Base-by-base conservation (phyloP, 768 basidiomycete genomes). In the Tricholoma saponaceum region DNA sequence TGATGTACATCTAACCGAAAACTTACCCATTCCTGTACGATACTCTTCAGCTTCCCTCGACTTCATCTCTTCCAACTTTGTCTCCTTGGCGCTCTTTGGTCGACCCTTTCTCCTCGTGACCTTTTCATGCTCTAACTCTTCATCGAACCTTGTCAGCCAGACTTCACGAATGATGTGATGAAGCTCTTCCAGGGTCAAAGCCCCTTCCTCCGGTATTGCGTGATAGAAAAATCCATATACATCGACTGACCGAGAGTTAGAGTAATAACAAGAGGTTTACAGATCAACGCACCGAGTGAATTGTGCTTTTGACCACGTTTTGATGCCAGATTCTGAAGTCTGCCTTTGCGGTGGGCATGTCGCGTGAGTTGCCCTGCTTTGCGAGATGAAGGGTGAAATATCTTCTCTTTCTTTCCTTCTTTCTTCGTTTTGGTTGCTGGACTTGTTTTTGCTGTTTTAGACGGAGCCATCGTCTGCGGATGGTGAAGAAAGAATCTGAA, bases 321-420 rank as follows among this genome's bases (percentile, higher is more conserved):
- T 7, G 75, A 75, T 8, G 80, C 73, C 4, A 81, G 74, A 56
- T 80, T 80, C 12, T 78, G 78, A 16, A 93, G 75, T 67, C 85
- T 91, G 20, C 78, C 77, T 63, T 89, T 90, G 59, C 92, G 80
- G 37, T 89, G 69, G 22, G 85, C 82, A 56, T 82, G 78, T 20
- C 90, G 82, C 14, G 81, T 76, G 13, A 92, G 76, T 66, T 92
- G 90, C 12, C 79, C 83, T 2, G 92, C 92, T 73, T 93, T 94
- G 59, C 92, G 80, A 20, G 92, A 94, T 49, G 86, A 78, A 4
- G 92, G 92, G 67, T 94, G 92, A 60, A 87, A 88, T 9, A 92
- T 63, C 64, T 93, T 93, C 66, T 90, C 89, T 72, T 84, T 89
- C 70, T 85, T 89, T 30, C 62, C 57, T 16, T 25, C 14, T 47